Base-by-base conservation (phyloP, 345 rosid species). In the Lepidium sativum region DNA sequence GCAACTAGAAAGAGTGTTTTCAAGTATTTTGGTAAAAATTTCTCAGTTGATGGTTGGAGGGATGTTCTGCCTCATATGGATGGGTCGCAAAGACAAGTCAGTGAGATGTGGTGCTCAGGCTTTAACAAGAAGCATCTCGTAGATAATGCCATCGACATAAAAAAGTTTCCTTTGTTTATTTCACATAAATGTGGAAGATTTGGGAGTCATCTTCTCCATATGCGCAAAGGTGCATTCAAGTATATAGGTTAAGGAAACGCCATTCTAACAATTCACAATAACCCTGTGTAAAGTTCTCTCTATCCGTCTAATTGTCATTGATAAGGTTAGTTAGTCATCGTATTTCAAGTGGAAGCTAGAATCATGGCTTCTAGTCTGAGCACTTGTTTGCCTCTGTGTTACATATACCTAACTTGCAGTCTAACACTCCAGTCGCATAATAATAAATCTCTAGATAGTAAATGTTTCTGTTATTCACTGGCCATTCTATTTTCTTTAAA, bases 21-120 rank as follows among this genome's bases (percentile, higher is more conserved):
- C 52, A 71, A 74, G 33, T 40, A 78, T 20, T 55, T 79, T 74
- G 69, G 75, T 16, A 68, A 44, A 77, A 71, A 50, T 34, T 16
- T 68, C 25, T 63, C 73, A 0, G 45, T 42, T 15, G 70, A 70
- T 66, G 79, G 82, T 18, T 84, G 83, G 88, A 79, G 63, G 34
- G 49, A 29, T 48, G 10, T 81, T 60, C 75, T 75, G 35, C 78
- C 86, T 54, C 65, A 37, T 10, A 11, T 88, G 18, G 63, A 74
- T 39, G 73, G 44, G 18, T 64, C 84, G 37, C 87, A 72, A 48
- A 83, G 79, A 53, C 86, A 83, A 67, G 76, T 86, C 40, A 62
- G 52, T 48, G 81, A 67, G 73, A 83, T 75, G 52, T 68, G 82
- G 52, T 68, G 81, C 11, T 72, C 80, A 18, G 69, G 69, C 60